Evolutionary conservation across 345 rosid species (phyloP).

Genomic region (Brassica nigra): DNA sequence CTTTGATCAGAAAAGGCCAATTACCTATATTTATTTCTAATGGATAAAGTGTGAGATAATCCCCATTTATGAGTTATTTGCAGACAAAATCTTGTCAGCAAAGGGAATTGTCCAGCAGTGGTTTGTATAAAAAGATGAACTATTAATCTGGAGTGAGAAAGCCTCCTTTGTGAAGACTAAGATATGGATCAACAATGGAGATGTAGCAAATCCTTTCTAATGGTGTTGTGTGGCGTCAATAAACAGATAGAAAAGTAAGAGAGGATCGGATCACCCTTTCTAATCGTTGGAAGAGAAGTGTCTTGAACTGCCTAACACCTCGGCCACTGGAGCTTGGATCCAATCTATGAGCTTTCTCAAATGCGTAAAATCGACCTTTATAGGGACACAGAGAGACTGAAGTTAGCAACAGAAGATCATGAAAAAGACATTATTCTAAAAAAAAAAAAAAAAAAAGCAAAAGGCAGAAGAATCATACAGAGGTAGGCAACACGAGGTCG

Average conservation of each 20-base stretch:
- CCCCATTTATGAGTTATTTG: constrained; percentile 8
- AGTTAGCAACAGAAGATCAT: neutral
- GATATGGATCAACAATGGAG: neutral
- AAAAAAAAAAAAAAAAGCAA: neutral
- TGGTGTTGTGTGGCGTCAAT: neutral
- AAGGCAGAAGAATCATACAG: constrained; percentile 47
- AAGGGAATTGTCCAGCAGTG: neutral
- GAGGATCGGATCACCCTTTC: constrained; percentile 59
- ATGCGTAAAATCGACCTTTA: constrained; percentile 84
- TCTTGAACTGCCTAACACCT: constrained; percentile 90
- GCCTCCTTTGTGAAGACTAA: neutral
- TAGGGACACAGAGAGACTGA: neutral
- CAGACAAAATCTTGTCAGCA: neutral
- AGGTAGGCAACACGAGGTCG: constrained; percentile 99
- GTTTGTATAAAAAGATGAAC: constrained; percentile 1
- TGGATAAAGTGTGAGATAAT: neutral
- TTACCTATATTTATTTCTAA: constrained; percentile 6
- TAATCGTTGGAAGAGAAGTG: constrained; percentile 70
- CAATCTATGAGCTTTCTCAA: constrained; percentile 86
- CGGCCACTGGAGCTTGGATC: constrained; percentile 75
- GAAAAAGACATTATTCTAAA: neutral
- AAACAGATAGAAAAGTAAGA: constrained; percentile 9
- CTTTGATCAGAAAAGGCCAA: neutral
- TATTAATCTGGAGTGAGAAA: neutral
- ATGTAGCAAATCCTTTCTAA: neutral